Base-by-base conservation (phyloP, 768 basidiomycete species). In the Boletus rufocinnamomeus region DNA sequence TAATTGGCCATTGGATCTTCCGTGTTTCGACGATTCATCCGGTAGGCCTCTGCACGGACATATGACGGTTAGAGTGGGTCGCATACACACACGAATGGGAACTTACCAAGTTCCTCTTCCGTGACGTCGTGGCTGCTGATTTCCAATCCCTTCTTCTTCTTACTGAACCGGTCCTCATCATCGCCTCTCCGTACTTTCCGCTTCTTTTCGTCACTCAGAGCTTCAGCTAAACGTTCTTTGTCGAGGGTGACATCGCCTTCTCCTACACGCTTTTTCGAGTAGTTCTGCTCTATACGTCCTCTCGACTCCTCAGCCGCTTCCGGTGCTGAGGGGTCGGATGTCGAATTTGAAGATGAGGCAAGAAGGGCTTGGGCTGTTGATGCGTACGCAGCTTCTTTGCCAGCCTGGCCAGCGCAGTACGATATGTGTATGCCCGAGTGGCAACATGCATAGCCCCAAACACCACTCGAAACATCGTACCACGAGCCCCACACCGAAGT, bases 401-500 rank as follows among this genome's bases (percentile, higher is more conserved):
- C 94, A 30, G 87, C 91, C 70, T 83, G 70, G 4, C 95, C 95
- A 54, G 95, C 86, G 70, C 95, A 98, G 71, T 98, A 98, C 19
- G 95, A 95, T 50, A 91, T 76, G 66, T 93, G 89, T 30, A 93
- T 77, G 46, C 69, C 80, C 11, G 94, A 95, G 69, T 97, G 95
- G 69, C 97, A 99, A 73, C 97, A 99, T 28, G 84, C 88, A 72
- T 89, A 99, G 38, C 97, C 97, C 97, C 97, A 99, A 58, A 78
- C 69, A 16, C 87, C 84, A 3, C 82, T 80, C 14, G 83, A 76
- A 17, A 77, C 60, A 63, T 91, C 86, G 71, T 91, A 98, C 86
- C 87, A 98, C 45, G 97, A 99, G 46, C 97, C 97, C 97, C 97
- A 99, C n/a, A 98, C 87, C 6, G 85, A 79, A 1, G 89, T 94